Evolutionary conservation across 306 rosid genomes (phyloP).

Genomic region (Dalbergia cultrata): DNA sequence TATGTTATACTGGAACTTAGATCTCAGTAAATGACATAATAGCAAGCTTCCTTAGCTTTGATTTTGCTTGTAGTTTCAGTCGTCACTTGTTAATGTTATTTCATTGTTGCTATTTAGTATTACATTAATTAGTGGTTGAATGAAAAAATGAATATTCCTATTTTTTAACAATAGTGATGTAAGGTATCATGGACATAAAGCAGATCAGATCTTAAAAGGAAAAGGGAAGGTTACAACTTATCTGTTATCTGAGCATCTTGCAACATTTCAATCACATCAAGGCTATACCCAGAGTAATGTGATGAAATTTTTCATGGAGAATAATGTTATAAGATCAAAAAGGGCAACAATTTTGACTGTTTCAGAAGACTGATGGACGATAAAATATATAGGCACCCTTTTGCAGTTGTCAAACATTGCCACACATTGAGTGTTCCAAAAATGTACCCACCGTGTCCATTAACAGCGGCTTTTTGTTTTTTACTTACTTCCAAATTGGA

Average conservation of each 20-base stretch:
- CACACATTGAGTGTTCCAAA: too few relatives aligned
- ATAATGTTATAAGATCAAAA: neutral
- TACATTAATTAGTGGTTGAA: neutral
- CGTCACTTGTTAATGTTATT: constrained; percentile 15
- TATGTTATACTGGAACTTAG: constrained; percentile 50
- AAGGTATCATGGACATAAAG: constrained; percentile 23
- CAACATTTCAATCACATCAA: neutral
- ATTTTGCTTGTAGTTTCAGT: constrained; percentile 26
- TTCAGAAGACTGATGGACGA: neutral
- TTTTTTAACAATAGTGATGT: neutral
- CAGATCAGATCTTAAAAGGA: constrained; percentile 26
- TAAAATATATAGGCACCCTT: neutral
- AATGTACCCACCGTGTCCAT: too few relatives aligned
- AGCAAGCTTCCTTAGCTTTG: neutral
- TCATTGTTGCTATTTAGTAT: constrained; percentile 25
- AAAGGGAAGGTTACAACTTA: constrained; percentile 21
- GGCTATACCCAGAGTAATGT: neutral
- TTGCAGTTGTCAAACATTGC: neutral
- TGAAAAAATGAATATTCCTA: constrained; percentile 15
- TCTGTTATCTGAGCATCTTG: constrained; percentile 5
- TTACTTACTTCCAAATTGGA: neutral
- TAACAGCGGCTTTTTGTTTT: neutral
- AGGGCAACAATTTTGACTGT: neutral
- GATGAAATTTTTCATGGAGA: neutral
- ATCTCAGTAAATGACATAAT: constrained; percentile 28